Conservation (phyloP, 495 filamentous ascomycete genomes). For the Penicillium tannophilum region DNA sequence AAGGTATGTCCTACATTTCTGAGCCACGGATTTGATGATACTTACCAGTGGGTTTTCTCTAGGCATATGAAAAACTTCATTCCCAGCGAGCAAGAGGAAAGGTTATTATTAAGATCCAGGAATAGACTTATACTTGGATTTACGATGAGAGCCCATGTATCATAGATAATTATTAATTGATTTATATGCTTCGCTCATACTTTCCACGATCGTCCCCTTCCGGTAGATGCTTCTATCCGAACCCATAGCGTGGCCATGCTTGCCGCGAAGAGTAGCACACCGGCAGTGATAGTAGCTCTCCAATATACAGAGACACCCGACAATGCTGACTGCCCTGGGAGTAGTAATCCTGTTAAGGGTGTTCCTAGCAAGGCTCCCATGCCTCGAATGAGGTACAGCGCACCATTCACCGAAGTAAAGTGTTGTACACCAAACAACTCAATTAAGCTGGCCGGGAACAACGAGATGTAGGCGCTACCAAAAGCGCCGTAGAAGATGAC, state of each 20-base stretch:
- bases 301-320: constrained; percentile 27
- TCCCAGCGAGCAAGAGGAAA: not conserved
- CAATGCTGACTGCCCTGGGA: constrained; percentile 30
- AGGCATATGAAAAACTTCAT: not conserved
- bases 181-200: constrained; percentile 10
- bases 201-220: constrained; percentile 30
- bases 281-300: constrained; percentile 32
- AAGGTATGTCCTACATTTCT: not conserved
- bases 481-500: constrained; percentile 53
- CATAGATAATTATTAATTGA: not conserved
- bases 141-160: not conserved
- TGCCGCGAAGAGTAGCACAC: constrained; percentile 36
- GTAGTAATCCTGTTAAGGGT: constrained; percentile 44
- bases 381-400: constrained; percentile 58
- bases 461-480: constrained; percentile 47
- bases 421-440: constrained; percentile 61
- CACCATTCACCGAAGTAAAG: constrained; percentile 61
- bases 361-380: constrained; percentile 56
- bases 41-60: not conserved
- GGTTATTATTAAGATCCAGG: not conserved
- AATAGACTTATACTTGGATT: not conserved
- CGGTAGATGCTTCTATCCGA: constrained; percentile 30
- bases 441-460: constrained; percentile 47
- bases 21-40: not conserved
- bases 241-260: constrained; percentile 40